phyloP scores from a whole-genome alignment of 2,329 filamentous ascomycete genomes.

The Fusarium citri region DNA sequence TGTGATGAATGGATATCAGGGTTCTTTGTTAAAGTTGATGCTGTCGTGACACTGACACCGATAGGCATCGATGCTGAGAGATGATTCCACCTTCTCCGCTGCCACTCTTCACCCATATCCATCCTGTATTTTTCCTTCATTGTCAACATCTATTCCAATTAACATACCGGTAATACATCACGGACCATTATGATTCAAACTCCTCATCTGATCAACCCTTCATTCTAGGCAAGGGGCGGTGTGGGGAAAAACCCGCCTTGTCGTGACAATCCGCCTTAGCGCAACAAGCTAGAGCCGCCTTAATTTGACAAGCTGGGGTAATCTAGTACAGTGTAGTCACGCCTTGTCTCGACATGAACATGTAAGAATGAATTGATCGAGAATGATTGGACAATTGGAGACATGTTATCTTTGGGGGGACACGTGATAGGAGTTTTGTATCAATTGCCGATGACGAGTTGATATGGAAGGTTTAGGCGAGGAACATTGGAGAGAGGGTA shows the following conservation, averaged over 20 bases:
- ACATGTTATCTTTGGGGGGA: background rate
- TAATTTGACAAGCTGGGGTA: conserved; percentile 35
- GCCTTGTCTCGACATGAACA: conserved; percentile 13
- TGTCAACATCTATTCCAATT: no score
- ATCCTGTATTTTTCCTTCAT: no score
- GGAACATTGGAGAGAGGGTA: background rate
- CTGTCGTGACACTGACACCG: fast-evolving
- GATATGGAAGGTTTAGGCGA: background rate
- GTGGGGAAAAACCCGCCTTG: conserved; percentile 35
- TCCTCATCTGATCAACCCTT: conserved; percentile 19
- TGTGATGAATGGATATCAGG: background rate
- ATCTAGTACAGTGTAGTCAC: background rate
- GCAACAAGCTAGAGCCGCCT: conserved; percentile 35
- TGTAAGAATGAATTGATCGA: background rate
- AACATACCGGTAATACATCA: background rate
- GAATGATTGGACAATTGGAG: conserved; percentile 3
- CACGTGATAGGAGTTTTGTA: conserved; percentile 2
- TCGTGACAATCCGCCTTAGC: conserved; percentile 38
- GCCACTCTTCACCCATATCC: no score
- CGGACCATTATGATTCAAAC: background rate
- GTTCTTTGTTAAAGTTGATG: background rate
- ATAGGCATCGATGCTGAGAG: background rate
- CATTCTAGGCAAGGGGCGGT: background rate
- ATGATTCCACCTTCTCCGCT: background rate
- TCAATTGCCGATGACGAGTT: background rate